Evolutionary conservation across 1,139 yeast genomes (phyloP).

Genomic region (Magnusiomyces starmeri): DNA sequence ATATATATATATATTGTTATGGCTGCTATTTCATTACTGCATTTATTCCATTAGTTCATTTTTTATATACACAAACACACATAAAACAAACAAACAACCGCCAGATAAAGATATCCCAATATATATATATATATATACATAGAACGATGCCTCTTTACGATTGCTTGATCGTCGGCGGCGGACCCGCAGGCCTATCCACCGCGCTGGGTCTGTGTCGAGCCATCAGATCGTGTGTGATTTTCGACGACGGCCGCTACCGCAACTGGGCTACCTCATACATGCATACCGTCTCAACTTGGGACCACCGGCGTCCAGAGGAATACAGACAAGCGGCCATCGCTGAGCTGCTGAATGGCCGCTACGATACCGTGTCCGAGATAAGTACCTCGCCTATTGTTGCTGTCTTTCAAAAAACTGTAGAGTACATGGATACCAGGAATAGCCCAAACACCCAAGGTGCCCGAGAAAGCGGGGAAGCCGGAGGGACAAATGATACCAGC

Average conservation of each 20-base stretch:
- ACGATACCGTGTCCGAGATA: constrained; percentile 7
- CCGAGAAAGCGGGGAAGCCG: neutral
- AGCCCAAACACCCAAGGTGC: neutral
- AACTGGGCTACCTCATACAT: constrained; percentile 8
- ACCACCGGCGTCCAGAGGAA: constrained; percentile 8
- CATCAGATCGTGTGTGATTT: constrained; percentile 6
- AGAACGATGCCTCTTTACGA: constrained; percentile 9
- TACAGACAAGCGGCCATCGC: constrained; percentile 2
- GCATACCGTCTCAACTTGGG: constrained; percentile 13
- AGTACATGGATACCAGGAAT: neutral
- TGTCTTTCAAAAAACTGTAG: neutral
- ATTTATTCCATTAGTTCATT: too few relatives aligned
- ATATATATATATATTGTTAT: too few relatives aligned
- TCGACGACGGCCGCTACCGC: constrained; percentile 10
- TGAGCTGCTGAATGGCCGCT: constrained; percentile 9
- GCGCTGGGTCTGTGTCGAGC: constrained; percentile 11
- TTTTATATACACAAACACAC: too few relatives aligned
- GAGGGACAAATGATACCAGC: neutral
- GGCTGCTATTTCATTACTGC: too few relatives aligned
- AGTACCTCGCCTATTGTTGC: constrained; percentile 7
- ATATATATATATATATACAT: neutral
- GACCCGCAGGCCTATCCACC: constrained; percentile 10
- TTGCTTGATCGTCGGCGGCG: constrained; percentile 9
- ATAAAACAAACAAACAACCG: neutral
- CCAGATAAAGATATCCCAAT: neutral